Percentiles rank a stretch among this genome's conserved stretches.
These are phyloP conservation scores for Alternaria viburni DNA, from an alignment of 2,329 filamentous ascomycete species.

Conservation along the genomic window DNA sequence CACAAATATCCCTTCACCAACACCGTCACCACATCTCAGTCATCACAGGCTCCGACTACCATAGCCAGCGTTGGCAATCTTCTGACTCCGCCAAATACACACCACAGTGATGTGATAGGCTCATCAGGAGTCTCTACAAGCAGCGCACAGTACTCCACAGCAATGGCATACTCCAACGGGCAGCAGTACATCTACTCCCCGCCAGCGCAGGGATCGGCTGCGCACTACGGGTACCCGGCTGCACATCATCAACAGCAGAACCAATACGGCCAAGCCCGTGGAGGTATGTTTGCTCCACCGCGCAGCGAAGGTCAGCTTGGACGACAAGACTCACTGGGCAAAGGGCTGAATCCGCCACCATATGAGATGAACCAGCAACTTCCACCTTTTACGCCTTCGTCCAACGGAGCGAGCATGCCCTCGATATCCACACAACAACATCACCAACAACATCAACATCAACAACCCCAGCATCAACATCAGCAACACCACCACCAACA, in stretches of 20 bases:
- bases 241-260: conserved; percentile 40
- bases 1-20: conserved; percentile 59
- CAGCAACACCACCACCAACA: conserved; percentile 42
- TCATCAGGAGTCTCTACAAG: conserved; percentile 67
- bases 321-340: conserved; percentile 64
- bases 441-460: conserved; percentile 13
- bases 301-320: conserved; percentile 60
- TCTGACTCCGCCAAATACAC: conserved; percentile 66
- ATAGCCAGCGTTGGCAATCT: conserved; percentile 65
- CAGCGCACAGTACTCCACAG: conserved; percentile 62
- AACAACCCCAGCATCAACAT: conserved; percentile 44
- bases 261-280: conserved; percentile 40
- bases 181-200: conserved; percentile 67
- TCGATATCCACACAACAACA: conserved; percentile 52
- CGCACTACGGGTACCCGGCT: conserved; percentile 61
- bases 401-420: conserved; percentile 58
- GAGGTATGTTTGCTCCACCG: conserved; percentile 62
- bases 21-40: conserved; percentile 51
- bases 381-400: conserved; percentile 66
- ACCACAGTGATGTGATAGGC: conserved; percentile 66
- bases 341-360: conserved; percentile 69
- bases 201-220: conserved; percentile 61
- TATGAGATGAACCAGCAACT: conserved; percentile 68
- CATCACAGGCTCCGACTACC: conserved; percentile 54
- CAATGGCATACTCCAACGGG: conserved; percentile 64